Evolutionary conservation across 495 filamentous ascomycete species (phyloP).

Genomic region (Neurospora africana): DNA sequence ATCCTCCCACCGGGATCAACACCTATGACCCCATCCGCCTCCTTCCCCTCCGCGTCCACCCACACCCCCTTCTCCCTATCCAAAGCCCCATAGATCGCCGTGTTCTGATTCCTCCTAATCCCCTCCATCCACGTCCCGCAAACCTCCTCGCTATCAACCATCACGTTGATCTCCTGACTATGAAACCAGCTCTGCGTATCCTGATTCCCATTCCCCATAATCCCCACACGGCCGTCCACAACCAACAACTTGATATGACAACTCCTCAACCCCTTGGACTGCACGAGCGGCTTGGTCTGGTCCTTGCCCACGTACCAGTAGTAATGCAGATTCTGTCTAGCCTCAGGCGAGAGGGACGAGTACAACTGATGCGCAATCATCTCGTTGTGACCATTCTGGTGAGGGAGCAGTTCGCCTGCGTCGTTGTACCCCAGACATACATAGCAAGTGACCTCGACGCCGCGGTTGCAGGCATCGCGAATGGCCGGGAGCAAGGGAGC

Average conservation of each 20-base stretch:
- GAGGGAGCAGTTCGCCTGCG: conserved; percentile 60
- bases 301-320: conserved; percentile 65
- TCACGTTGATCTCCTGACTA: conserved; percentile 63
- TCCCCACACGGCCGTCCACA: conserved; percentile 54
- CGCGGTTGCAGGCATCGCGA: conserved; percentile 50
- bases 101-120: conserved; percentile 61
- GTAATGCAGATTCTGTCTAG: conserved; percentile 41
- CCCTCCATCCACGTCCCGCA: conserved; percentile 54
- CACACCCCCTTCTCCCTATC: conserved; percentile 47
- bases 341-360: conserved; percentile 35
- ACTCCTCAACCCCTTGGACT: conserved; percentile 48
- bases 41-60: conserved; percentile 45
- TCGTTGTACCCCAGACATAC: conserved; percentile 73
- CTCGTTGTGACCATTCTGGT: conserved; percentile 69
- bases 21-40: conserved; percentile 50
- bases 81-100: conserved; percentile 48
- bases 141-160: conserved; percentile 51
- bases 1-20: conserved; percentile 46
- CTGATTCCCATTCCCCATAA: conserved; percentile 68
- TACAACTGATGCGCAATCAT: conserved; percentile 50
- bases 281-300: conserved; percentile 53
- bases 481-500: conserved; percentile 53
- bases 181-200: conserved; percentile 78
- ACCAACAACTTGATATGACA: conserved; percentile 73
- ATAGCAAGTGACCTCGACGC: conserved; percentile 56